A percentile compares a stretch with the other conserved stretches of the same genome.
Conservation (phyloP, 192 early-diverging fungal genomes). For the Dissophora ornata region DNA sequence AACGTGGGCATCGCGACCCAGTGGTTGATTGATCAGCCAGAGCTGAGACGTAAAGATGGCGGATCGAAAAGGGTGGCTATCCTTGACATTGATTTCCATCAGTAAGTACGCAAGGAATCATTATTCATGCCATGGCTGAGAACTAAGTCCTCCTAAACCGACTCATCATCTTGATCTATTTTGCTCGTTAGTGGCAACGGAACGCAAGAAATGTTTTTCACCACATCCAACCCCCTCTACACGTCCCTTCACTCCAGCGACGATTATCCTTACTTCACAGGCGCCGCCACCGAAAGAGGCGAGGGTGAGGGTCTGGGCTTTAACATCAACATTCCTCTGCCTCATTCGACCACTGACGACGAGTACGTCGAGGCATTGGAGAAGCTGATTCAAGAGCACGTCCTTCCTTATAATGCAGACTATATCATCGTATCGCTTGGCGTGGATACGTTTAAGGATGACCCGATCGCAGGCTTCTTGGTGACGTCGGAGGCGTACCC, state of each 20-base stretch:
- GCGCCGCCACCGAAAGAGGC: slow-evolving; percentile 64
- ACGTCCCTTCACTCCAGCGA: slow-evolving; percentile 68
- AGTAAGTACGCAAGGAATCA: slow-evolving; percentile 46
- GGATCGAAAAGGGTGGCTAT: slow-evolving; percentile 59
- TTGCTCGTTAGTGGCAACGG: slow-evolving; percentile 62
- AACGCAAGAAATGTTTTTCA: slow-evolving; percentile 67
- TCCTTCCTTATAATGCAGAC: slow-evolving; percentile 63
- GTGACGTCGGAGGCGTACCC: slow-evolving; percentile 53
- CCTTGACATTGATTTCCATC: slow-evolving; percentile 68
- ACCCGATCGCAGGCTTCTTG: slow-evolving; percentile 62
- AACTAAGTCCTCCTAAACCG: too few relatives aligned
- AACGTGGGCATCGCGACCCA: slow-evolving; percentile 63
- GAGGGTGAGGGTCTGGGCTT: slow-evolving; percentile 71
- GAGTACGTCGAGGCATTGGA: slow-evolving; percentile 64
- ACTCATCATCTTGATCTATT: not conserved
- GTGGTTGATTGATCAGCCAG: slow-evolving; percentile 57
- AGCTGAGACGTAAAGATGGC: slow-evolving; percentile 34
- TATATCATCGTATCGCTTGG: slow-evolving; percentile 73
- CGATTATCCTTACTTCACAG: slow-evolving; percentile 77
- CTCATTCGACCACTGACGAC: slow-evolving; percentile 63
- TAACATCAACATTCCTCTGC: slow-evolving; percentile 75
- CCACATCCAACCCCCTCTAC: slow-evolving; percentile 68
- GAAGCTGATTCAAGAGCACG: slow-evolving; percentile 53
- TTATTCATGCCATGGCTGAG: too few relatives aligned
- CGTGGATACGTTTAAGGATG: slow-evolving; percentile 71